phyloP scores from a whole-genome alignment of 2,329 filamentous ascomycete species.

The Huntiella bhutanensis region DNA sequence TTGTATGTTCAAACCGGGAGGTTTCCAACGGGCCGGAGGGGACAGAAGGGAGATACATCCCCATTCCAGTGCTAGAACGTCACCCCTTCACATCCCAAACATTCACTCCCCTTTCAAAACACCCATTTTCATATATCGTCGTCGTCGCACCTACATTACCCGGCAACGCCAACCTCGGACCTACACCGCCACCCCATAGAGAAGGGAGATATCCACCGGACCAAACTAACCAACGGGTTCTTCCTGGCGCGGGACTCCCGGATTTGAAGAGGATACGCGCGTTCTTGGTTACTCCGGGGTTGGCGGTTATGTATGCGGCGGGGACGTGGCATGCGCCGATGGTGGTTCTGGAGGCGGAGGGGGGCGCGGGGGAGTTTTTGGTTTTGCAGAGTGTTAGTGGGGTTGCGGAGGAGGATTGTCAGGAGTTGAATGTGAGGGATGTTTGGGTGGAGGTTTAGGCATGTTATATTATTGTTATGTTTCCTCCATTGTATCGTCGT shows the following conservation, averaged over 20 bases:
- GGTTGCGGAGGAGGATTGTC: conserved; percentile 66
- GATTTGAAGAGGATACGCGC: conserved; percentile 53
- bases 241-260: conserved; percentile 46
- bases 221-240: conserved; percentile 18
- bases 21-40: conserved; percentile 11
- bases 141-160: conserved; percentile 68
- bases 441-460: not conserved
- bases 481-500: conserved; percentile 5
- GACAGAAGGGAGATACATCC: conserved; percentile 26
- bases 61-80: conserved; percentile 57
- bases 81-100: conserved; percentile 92
- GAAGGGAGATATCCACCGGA: conserved; percentile 7
- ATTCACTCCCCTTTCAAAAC: conserved; percentile 54
- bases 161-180: conserved; percentile 16
- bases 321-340: conserved; percentile 96
- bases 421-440: conserved; percentile 37
- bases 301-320: conserved; percentile 80
- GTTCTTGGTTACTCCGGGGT: conserved; percentile 57
- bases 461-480: not conserved
- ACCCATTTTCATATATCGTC: conserved; percentile 49
- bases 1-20: conserved; percentile 44
- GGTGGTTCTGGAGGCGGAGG: conserved; percentile 52
- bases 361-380: conserved; percentile 55
- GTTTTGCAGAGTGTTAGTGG: conserved; percentile 82
- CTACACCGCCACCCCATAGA: conserved; percentile 11